Percentiles rank a stretch among this genome's conserved stretches.
phyloP scores from a whole-genome alignment of 1,284 basidiomycete genomes.

The Trametes versicolor region DNA sequence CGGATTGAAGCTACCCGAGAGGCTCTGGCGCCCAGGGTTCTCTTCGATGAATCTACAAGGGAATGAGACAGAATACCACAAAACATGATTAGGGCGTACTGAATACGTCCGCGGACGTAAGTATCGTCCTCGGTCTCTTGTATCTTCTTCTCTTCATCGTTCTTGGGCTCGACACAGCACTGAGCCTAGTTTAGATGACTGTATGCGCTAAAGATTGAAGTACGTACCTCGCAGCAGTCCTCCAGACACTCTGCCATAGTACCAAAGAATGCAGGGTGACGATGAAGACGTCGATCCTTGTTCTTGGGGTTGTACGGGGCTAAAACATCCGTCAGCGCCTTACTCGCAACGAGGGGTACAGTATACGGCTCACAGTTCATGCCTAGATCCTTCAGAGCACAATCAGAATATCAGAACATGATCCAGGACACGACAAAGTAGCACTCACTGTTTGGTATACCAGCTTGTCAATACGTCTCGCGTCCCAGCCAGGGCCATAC shows the following conservation, averaged over 20 bases:
- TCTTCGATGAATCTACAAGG: slow-evolving; percentile 61
- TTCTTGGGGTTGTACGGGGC: slow-evolving; percentile 71
- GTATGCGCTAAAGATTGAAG: background rate
- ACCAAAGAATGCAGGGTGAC: slow-evolving; percentile 71
- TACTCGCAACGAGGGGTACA: background rate
- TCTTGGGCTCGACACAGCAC: slow-evolving; percentile 60
- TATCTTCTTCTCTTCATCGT: slow-evolving; percentile 59
- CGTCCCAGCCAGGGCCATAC: slow-evolving; percentile 70
- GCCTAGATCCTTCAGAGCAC: slow-evolving; percentile 50
- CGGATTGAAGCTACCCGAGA: slow-evolving; percentile 70
- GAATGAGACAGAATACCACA: background rate
- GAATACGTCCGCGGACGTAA: slow-evolving; percentile 62
- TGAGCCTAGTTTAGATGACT: slow-evolving; percentile 33
- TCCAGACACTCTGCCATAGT: slow-evolving; percentile 63
- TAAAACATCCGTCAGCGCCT: slow-evolving; percentile 34
- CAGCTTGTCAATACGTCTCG: slow-evolving; percentile 64
- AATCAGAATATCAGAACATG: background rate
- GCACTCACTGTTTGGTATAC: slow-evolving; percentile 59
- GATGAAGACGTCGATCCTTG: slow-evolving; percentile 63
- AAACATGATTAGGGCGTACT: slow-evolving; percentile 45
- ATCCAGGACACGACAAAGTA: too few relatives aligned
- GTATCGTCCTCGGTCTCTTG: slow-evolving; percentile 61
- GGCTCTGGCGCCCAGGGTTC: slow-evolving; percentile 66
- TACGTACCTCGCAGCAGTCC: slow-evolving; percentile 64
- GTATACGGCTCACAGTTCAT: slow-evolving; percentile 71